phyloP scores from a whole-genome alignment of 495 filamentous ascomycete genomes.

The Hypoxylon rickii region DNA sequence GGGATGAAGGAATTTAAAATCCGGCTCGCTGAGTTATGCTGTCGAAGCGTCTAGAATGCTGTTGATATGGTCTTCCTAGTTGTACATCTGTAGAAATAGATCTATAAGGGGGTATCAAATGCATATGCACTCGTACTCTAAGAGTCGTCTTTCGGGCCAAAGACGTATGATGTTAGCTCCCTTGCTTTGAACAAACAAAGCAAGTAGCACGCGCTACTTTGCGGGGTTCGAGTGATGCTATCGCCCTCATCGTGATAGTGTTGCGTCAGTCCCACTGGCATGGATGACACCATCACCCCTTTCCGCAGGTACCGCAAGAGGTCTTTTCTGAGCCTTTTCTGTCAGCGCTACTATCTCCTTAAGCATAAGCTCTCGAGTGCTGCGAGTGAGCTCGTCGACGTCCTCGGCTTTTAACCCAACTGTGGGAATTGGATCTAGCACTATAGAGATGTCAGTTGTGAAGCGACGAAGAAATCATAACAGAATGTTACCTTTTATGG shows the following conservation, averaged over 20 bases:
- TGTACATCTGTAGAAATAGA: constrained; percentile 12
- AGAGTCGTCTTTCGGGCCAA: constrained; percentile 3
- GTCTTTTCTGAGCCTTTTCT: constrained; percentile 42
- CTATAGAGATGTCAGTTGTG: constrained; percentile 45
- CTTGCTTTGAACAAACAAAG: constrained; percentile 6
- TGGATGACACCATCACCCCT: constrained; percentile 37
- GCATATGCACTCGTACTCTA: constrained; percentile 17
- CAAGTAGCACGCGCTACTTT: too few species aligned
- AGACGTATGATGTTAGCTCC: neutral
- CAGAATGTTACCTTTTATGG: constrained; percentile 68
- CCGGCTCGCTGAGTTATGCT: constrained; percentile 5
- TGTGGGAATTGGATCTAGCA: constrained; percentile 87
- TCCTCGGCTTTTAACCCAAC: constrained; percentile 74
- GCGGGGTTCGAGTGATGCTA: neutral
- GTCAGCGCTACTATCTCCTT: constrained; percentile 70
- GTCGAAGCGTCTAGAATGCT: neutral
- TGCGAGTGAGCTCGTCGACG: constrained; percentile 75
- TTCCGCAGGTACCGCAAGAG: constrained; percentile 37
- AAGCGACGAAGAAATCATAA: neutral
- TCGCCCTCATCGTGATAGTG: constrained; percentile 31
- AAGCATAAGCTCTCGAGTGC: constrained; percentile 79
- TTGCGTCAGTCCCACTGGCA: constrained; percentile 42
- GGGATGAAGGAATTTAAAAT: constrained; percentile 3
- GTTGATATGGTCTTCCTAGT: neutral
- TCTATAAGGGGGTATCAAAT: constrained; percentile 41